phyloP scores from a whole-genome alignment of 1,284 basidiomycete genomes.

The Naganishia sp. region DNA sequence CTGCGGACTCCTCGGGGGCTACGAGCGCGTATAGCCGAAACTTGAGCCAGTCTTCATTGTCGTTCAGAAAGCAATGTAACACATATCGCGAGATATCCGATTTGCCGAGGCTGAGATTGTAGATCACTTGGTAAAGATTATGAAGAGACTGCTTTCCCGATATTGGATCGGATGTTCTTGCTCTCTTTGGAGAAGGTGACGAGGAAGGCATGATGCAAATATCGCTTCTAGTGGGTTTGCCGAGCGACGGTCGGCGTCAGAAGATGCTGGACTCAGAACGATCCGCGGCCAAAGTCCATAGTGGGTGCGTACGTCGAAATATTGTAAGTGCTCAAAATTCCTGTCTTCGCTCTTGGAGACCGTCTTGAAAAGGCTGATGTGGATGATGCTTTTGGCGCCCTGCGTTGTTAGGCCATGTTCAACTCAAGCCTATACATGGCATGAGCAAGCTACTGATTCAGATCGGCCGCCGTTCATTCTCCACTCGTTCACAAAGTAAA shows the following conservation, averaged over 20 bases:
- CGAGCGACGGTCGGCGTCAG: no score
- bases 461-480: no score
- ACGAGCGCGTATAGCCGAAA: slow-evolving; percentile 15
- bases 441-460: no score
- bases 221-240: no score
- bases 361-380: no score
- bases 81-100: slow-evolving; percentile 20
- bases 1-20: not conserved
- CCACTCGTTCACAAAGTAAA: no score
- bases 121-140: slow-evolving; percentile 23
- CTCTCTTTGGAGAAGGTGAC: not conserved
- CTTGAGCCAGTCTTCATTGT: slow-evolving; percentile 11
- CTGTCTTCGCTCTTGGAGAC: no score
- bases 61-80: slow-evolving; percentile 21
- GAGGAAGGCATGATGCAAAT: not conserved
- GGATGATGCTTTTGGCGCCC: no score
- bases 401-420: no score
- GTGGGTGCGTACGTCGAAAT: not conserved
- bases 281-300: not conserved
- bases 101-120: slow-evolving; percentile 7
- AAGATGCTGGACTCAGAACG: not conserved
- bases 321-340: no score
- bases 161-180: not conserved
- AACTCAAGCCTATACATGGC: no score
- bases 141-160: slow-evolving; percentile 4